Evolutionary conservation across 2,329 filamentous ascomycete genomes (phyloP).

Genomic region (Rhinocladiella mackenziei): DNA sequence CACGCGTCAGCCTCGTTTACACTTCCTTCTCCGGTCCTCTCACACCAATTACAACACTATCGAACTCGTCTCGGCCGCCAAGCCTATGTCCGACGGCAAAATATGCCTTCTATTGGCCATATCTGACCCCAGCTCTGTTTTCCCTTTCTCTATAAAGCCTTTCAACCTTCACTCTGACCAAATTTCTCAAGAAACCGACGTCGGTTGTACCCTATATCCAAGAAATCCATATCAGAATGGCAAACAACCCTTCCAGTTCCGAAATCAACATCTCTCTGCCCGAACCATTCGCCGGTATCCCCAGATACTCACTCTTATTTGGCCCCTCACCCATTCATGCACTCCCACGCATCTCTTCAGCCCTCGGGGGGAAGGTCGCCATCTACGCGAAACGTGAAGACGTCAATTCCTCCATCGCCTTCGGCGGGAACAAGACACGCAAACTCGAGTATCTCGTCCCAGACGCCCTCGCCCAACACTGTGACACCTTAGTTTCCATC

Average conservation of each 20-base stretch:
- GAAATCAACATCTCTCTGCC: no score
- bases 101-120: conserved; percentile 3
- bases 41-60: no score
- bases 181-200: no score
- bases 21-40: no score
- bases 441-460: conserved; percentile 67
- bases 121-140: background rate
- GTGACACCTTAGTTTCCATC: conserved; percentile 62
- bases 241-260: no score
- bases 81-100: conserved; percentile 11
- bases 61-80: background rate
- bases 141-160: conserved; percentile 5
- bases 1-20: background rate
- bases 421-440: conserved; percentile 65
- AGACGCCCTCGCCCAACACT: conserved; percentile 55
- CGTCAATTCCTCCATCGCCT: conserved; percentile 64
- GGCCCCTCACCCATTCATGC: conserved; percentile 65
- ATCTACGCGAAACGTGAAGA: conserved; percentile 71
- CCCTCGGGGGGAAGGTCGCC: conserved; percentile 56
- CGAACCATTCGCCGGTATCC: conserved; percentile 58
- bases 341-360: conserved; percentile 61
- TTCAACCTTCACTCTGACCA: no score
- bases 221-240: no score
- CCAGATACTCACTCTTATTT: conserved; percentile 59
- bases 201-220: no score